Evolutionary conservation across 2,329 filamentous ascomycete species (phyloP).

Genomic region (Thielaviopsis ethacetica): DNA sequence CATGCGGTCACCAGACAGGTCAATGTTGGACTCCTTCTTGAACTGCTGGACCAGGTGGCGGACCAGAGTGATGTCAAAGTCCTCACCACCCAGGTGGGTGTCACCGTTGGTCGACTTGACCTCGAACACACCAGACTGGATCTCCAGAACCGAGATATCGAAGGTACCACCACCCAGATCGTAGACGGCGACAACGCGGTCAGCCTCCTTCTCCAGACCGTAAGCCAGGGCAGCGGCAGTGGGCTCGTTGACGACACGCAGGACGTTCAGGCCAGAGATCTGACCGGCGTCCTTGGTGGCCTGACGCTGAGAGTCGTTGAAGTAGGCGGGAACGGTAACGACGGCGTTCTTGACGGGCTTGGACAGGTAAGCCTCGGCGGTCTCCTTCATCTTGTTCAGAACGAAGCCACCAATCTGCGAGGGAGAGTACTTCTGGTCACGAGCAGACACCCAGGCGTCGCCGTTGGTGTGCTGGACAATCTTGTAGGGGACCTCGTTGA

Average conservation of each 20-base stretch:
- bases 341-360: conserved; percentile 91
- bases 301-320: conserved; percentile 96
- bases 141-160: conserved; percentile 95
- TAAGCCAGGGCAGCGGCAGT: conserved; percentile 92
- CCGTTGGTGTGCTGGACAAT: conserved; percentile 94
- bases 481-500: conserved; percentile 97
- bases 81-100: conserved; percentile 94
- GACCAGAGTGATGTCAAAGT: conserved; percentile 91
- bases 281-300: conserved; percentile 96
- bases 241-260: conserved; percentile 95
- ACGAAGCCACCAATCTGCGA: conserved; percentile 97
- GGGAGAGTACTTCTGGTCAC: conserved; percentile 89
- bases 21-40: conserved; percentile 88
- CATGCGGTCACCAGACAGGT: conserved; percentile 87
- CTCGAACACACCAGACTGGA: conserved; percentile 95
- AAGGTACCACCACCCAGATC: conserved; percentile 98
- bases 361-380: conserved; percentile 80
- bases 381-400: conserved; percentile 98
- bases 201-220: conserved; percentile 85
- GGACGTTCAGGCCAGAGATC: conserved; percentile 88
- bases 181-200: conserved; percentile 85
- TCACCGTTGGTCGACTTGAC: conserved; percentile 99
- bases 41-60: conserved; percentile 88
- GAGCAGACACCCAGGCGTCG: conserved; percentile 88
- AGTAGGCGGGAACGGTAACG: conserved; percentile 93